Evolutionary conservation across 2,329 filamentous ascomycete genomes (phyloP).

Genomic region (Hypoxylon sp.): DNA sequence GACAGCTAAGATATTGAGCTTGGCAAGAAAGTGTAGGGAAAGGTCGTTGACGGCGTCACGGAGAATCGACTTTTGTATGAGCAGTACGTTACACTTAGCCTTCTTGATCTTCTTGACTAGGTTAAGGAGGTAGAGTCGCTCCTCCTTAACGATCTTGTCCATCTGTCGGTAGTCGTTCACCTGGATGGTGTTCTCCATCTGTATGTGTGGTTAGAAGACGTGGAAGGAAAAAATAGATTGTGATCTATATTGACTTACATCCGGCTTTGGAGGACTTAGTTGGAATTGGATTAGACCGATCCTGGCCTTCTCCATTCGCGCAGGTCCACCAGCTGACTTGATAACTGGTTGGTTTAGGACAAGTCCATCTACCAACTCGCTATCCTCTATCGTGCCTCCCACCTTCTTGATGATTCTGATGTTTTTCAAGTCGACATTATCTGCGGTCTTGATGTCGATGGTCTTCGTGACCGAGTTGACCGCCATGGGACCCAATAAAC

Average conservation of each 20-base stretch:
- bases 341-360: slow-evolving; percentile 92
- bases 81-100: slow-evolving; percentile 97
- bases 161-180: slow-evolving; percentile 99
- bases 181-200: slow-evolving; percentile 99
- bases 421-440: slow-evolving; percentile 96
- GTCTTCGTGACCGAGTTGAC: slow-evolving; percentile 96
- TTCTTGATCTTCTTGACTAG: slow-evolving; percentile 99
- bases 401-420: slow-evolving; percentile 98
- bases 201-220: slow-evolving; percentile 10
- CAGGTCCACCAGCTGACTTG: slow-evolving; percentile 90
- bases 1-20: slow-evolving; percentile 92
- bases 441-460: slow-evolving; percentile 93
- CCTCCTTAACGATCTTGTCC: slow-evolving; percentile 99
- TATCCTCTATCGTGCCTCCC: slow-evolving; percentile 97
- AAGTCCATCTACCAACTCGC: slow-evolving; percentile 93
- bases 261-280: slow-evolving; percentile 95
- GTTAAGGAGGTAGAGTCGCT: slow-evolving; percentile 96
- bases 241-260: slow-evolving; percentile 64
- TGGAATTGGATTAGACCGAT: slow-evolving; percentile 99
- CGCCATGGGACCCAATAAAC: slow-evolving; percentile 94
- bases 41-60: slow-evolving; percentile 98
- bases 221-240: not conserved
- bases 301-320: slow-evolving; percentile 94
- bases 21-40: slow-evolving; percentile 95
- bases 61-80: slow-evolving; percentile 98